A percentile compares a stretch with the other conserved stretches of the same genome.
These are phyloP conservation scores for Podospora sp. DNA, from an alignment of 495 filamentous ascomycete species.

Conservation along the genomic window DNA sequence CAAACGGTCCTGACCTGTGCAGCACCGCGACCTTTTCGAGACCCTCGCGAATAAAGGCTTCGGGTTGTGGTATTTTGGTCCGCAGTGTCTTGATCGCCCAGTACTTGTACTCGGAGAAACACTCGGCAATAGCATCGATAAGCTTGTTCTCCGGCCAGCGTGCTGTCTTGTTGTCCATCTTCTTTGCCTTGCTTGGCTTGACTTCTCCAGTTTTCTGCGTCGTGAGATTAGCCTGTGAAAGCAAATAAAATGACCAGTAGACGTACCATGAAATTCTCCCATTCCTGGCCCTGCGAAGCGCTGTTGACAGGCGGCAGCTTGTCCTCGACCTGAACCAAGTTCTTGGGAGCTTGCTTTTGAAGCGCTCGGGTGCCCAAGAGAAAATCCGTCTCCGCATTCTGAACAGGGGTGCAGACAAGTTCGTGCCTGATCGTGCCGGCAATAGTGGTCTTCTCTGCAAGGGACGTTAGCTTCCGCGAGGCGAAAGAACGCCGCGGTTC, in stretches of 20 bases:
- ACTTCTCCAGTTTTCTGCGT: conserved; percentile 45
- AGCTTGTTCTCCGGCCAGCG: conserved; percentile 87
- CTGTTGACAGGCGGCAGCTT: conserved; percentile 35
- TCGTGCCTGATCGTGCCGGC: conserved; percentile 74
- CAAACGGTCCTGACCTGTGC: conserved; percentile 77
- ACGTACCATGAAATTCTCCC: conserved; percentile 62
- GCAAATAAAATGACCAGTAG: neutral
- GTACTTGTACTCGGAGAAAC: conserved; percentile 81
- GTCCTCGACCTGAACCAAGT: conserved; percentile 49
- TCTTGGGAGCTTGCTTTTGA: conserved; percentile 66
- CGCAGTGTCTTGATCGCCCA: conserved; percentile 88
- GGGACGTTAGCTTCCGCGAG: conserved; percentile 8
- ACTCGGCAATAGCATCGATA: conserved; percentile 75
- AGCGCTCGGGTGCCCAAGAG: conserved; percentile 62
- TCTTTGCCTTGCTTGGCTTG: conserved; percentile 54
- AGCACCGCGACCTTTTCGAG: conserved; percentile 80
- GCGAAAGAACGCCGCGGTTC: neutral
- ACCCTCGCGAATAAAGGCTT: conserved; percentile 84
- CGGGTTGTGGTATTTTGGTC: conserved; percentile 73
- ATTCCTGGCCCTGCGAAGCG: conserved; percentile 46
- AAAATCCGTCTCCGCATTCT: conserved; percentile 69
- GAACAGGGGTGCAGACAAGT: conserved; percentile 72
- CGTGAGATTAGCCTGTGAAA: conserved; percentile 30
- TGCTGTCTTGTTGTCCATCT: conserved; percentile 76
- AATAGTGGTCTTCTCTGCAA: conserved; percentile 76